Conservation (phyloP, 1,284 basidiomycete genomes). For the Trichosporon asahii region DNA sequence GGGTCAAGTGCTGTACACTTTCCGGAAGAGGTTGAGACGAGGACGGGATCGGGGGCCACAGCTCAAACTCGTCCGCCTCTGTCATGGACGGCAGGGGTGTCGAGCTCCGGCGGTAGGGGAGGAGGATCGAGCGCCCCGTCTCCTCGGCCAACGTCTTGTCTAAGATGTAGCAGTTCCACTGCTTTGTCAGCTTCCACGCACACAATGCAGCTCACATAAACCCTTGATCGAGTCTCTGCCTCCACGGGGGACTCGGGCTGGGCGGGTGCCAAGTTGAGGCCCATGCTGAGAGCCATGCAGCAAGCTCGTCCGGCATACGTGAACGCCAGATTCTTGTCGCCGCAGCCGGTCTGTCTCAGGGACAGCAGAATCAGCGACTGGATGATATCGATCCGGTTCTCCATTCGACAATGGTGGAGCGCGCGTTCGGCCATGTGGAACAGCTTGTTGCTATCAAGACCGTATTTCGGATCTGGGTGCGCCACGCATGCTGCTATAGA, state of each 20-base stretch:
- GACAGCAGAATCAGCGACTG: constrained; percentile 51
- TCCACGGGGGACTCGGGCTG: constrained; percentile 36
- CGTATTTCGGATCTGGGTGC: constrained; percentile 14
- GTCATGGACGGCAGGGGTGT: constrained; percentile 49
- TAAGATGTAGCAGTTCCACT: constrained; percentile 52
- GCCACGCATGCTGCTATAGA: constrained; percentile 43
- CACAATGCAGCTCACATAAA: constrained; percentile 28
- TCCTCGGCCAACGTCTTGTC: constrained; percentile 53
- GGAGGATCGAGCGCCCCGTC: constrained; percentile 51
- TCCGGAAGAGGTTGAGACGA: constrained; percentile 26
- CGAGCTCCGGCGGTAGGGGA: constrained; percentile 48
- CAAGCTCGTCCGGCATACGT: constrained; percentile 50
- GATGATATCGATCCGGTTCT: constrained; percentile 39
- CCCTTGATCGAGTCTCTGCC: constrained; percentile 36
- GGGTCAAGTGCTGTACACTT: constrained; percentile 31
- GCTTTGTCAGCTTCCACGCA: neutral
- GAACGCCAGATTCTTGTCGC: constrained; percentile 51
- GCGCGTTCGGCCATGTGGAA: constrained; percentile 38
- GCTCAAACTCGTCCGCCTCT: constrained; percentile 52
- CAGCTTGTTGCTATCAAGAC: constrained; percentile 58
- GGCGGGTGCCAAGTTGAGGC: constrained; percentile 45
- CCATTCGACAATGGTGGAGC: constrained; percentile 32
- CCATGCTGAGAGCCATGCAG: constrained; percentile 52
- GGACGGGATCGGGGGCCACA: constrained; percentile 44
- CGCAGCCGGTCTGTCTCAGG: constrained; percentile 53